Conservation (phyloP, 2,329 filamentous ascomycete species). For the Coniochaeta sp. region DNA sequence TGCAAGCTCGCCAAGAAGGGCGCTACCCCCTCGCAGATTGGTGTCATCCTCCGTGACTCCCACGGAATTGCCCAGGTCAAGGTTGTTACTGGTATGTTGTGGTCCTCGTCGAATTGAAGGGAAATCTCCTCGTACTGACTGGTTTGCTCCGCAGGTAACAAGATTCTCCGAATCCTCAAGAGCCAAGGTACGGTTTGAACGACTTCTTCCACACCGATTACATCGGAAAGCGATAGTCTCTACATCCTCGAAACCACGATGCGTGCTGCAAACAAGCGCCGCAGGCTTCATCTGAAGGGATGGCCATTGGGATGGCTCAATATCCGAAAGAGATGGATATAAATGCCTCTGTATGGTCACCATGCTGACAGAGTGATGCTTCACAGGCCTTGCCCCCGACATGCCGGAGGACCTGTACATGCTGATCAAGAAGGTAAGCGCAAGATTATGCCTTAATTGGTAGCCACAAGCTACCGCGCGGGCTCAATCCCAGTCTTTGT, state of each 20-base stretch:
- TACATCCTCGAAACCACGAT: slow-evolving; percentile 7
- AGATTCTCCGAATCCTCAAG: slow-evolving; percentile 99
- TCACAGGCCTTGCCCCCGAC: slow-evolving; percentile 92
- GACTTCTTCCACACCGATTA: slow-evolving; percentile 14
- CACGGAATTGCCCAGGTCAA: slow-evolving; percentile 98
- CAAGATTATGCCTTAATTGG: background rate
- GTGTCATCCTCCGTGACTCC: slow-evolving; percentile 95
- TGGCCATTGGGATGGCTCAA: background rate
- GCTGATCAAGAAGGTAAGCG: slow-evolving; percentile 96
- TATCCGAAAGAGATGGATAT: slow-evolving; percentile 12
- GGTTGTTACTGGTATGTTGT: slow-evolving; percentile 79
- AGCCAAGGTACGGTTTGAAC: slow-evolving; percentile 74
- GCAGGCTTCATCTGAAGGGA: background rate
- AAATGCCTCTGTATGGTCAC: slow-evolving; percentile 79
- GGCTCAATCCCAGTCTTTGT: background rate
- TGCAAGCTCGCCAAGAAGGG: slow-evolving; percentile 99
- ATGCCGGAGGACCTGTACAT: slow-evolving; percentile 99
- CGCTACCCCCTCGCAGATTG: slow-evolving; percentile 96
- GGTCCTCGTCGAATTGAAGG: slow-evolving; percentile 14
- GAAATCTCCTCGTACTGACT: background rate
- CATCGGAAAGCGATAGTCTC: slow-evolving; percentile 11
- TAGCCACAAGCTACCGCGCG: too few relatives aligned
- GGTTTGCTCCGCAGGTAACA: slow-evolving; percentile 66
- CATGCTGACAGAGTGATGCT: slow-evolving; percentile 88
- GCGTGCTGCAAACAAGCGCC: background rate